Base-by-base conservation (phyloP, 2,329 filamentous ascomycete species). In the Colletotrichum cordylinicola region DNA sequence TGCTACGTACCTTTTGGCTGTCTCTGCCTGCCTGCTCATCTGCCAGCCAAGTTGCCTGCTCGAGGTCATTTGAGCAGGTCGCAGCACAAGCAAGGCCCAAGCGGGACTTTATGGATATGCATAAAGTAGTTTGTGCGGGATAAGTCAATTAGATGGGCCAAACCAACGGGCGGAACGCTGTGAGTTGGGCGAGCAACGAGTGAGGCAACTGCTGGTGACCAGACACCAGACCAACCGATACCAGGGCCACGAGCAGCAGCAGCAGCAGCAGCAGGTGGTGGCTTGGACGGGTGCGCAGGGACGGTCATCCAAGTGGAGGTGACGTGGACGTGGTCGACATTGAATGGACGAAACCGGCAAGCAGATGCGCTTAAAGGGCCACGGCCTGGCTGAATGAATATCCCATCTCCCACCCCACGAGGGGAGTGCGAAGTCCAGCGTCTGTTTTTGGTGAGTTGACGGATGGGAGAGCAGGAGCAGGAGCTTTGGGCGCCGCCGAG, bases 221-320 rank as follows among this genome's bases (percentile, higher is more conserved):
- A 27, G 58, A 39, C 21, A 33, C 31, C 24, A 27, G 58, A 39
- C 21, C 58, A 70, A 67, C 66, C 69, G 37, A 43, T n/a, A 48
- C 16, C 71, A 31, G 31, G 29, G 56, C 24, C 24, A 61, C 56
- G 56, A 65, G 48, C n/a, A 43, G 6, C 15, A 16, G 33, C 6
- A 21, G 24, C 24, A 68, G 39, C 16, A 37, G 9, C 16, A 18
- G 29, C 6, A 27, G 21, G 39, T 5, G 33, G 66, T 70, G 48
- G 72, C 67, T 74, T 70, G 43, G 60, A 74, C 67, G 48, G 58
- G 58, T 33, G 67, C 56, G 66, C 72, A 70, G 29, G 58, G 58
- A 74, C 72, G n/a, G n/a, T 31, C 48, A 21, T n/a, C 48, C 43
- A 56, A 37, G 62, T 33, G 48, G 33, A 67, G 70, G 62, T 72